Evolutionary conservation across 805 yeast species (phyloP), one percentile per base, ranked within the genome.

Genomic region (Myxozyma neotropica): DNA sequence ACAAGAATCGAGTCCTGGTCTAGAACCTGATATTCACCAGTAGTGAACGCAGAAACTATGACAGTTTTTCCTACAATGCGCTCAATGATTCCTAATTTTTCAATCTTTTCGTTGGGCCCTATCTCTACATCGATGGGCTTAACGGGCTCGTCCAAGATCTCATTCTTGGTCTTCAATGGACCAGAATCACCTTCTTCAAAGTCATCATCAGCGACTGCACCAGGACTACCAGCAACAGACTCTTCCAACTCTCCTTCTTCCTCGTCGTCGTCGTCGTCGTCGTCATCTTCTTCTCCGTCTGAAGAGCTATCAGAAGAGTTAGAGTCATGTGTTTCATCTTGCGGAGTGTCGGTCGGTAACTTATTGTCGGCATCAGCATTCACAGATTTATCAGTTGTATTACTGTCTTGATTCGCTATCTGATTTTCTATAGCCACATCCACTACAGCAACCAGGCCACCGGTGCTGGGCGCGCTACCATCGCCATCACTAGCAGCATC

Each of bases 21-120:
- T 36, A 93, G 77, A 2, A 91, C 87, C 44, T 92, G 77, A 70
- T 85, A 87, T 69, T 94, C 97, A 12, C 95, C 98, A 1, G 97
- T 88, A 1, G 79, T 73, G 13, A 75, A 74, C 0, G 96, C 94
- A 67, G 84, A 83, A 24, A 94, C 78, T 4, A 94, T 81, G 1
- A 88, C 81, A 58, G 87, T 85, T 55, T 78, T 80, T 43, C 90
- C 96, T 6, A 89, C 91, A 8, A 87, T 75, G 0, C 86, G 84
- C 8, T 80, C 79, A 5, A 93, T 76, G 5, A 75, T 29, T 2
- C 99, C 99, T 19, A 91, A 78, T 27, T 78, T 80, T 63, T 89
- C 88, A 13, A 92, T 81, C 0, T 87, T 85, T 1, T 90, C 85
- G 5, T 74, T 73, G n/a, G 76, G 80, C 0, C 80, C 80, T 23